Evolutionary conservation across 225 moss, liverwort and hornwort species (phyloP), one percentile per base, ranked within the genome.

Genomic region (Sphagnum contortum): DNA sequence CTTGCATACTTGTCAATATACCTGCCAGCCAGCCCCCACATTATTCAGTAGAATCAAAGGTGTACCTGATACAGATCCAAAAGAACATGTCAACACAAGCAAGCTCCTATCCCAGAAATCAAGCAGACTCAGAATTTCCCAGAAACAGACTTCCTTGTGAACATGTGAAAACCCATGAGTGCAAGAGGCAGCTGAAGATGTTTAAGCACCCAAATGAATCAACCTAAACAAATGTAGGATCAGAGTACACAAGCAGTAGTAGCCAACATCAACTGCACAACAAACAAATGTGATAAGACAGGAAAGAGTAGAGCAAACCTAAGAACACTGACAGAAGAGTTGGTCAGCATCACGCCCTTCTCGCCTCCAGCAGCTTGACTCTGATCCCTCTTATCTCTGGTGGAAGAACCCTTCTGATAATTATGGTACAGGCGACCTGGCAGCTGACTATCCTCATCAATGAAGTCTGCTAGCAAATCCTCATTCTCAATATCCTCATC

Each of bases 401-500:
- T 64, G 69, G 71, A 62, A 56, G 76, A 61, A 57, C 78, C 76
- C 63, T 77, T 81, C 60, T 75, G 77, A 57, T 81, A 77, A 64
- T 82, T 89, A 74, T 83, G 67, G 57, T 88, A 81, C 77, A 89
- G 62, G 53, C 98, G 89, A 62, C 89, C 82, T 66, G 98, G 98
- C 65, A 90, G 78, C 77, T 98, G 98, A 81, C 98, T 98, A 71
- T 98, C 98, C 69, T 98, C 98, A 76, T 98, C 98, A 69, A 98
- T 98, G 61, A 98, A 98, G 79, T 98, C 98, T 53, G 91, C 98
- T 54, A 98, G 87, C 66, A 98, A 81, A 71, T 93, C 93, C 68
- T 98, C 91, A 74, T 93, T 83, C 67, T 98, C 96, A 54, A 80
- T 91, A 59, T 89, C 91, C 76, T 85, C 88, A 50, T 74, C 84